These are phyloP conservation scores for Gastrolobium bilobum DNA, from an alignment of 306 rosid species.

Conservation along the genomic window DNA sequence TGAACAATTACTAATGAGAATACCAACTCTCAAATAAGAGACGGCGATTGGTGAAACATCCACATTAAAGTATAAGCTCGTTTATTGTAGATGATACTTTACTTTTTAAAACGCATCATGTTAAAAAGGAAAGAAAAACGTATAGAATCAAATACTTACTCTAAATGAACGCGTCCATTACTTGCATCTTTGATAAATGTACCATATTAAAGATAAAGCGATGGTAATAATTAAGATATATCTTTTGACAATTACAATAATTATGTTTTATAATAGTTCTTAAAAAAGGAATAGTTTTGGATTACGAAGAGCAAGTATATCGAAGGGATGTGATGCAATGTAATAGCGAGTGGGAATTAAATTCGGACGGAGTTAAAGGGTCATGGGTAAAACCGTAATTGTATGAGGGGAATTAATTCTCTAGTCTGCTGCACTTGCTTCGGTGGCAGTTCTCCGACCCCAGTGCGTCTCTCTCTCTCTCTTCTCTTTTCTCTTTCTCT, in stretches of 20 bases:
- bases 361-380: constrained; percentile 21
- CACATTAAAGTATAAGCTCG: no score
- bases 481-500: not conserved
- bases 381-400: constrained; percentile 51
- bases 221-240: no score
- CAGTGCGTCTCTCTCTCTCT: constrained; percentile 47
- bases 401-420: not conserved
- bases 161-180: not conserved
- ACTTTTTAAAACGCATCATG: not conserved
- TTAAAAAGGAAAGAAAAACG: not conserved
- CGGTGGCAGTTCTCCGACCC: constrained; percentile 57
- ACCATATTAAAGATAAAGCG: not conserved
- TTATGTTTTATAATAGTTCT: not conserved
- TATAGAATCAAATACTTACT: not conserved
- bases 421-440: not conserved
- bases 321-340: no score
- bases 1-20: not conserved
- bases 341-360: no score
- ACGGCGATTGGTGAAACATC: no score
- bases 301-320: not conserved
- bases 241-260: not conserved
- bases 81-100: not conserved
- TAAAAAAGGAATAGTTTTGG: not conserved
- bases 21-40: no score
- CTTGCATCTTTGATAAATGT: not conserved